These are phyloP conservation scores for Ramichloridium luteum DNA, from an alignment of 2,329 filamentous ascomycete genomes.

Conservation along the genomic window DNA sequence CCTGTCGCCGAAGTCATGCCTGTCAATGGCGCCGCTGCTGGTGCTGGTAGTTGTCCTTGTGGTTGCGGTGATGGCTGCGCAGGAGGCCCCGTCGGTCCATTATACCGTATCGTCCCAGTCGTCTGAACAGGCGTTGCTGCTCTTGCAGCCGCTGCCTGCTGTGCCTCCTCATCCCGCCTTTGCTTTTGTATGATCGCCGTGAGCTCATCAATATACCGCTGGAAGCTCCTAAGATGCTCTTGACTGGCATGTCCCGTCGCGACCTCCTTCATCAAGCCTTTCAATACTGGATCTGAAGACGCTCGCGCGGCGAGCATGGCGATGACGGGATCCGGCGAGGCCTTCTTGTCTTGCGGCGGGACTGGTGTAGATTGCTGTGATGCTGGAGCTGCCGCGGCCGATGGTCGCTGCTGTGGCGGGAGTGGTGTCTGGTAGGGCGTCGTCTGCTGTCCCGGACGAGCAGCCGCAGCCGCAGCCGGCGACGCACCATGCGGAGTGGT, in stretches of 20 bases:
- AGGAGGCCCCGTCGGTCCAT: slow-evolving; percentile 10
- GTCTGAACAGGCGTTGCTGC: slow-evolving; percentile 6
- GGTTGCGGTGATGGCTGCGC: slow-evolving; percentile 5
- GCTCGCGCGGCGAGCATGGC: slow-evolving; percentile 65
- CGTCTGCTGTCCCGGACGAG: not conserved
- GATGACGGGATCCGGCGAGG: slow-evolving; percentile 58
- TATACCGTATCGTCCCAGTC: slow-evolving; percentile 14
- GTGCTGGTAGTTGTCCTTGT: slow-evolving; percentile 8
- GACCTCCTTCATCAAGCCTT: slow-evolving; percentile 72
- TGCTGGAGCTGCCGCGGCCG: slow-evolving; percentile 4
- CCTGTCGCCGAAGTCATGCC: too few species aligned
- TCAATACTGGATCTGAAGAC: slow-evolving; percentile 57
- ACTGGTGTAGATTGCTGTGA: slow-evolving; percentile 6
- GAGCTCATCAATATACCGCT: slow-evolving; percentile 68
- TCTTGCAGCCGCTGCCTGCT: slow-evolving; percentile 3
- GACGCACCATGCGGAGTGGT: slow-evolving; percentile 10
- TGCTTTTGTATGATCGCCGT: slow-evolving; percentile 40
- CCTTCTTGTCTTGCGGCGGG: slow-evolving; percentile 17
- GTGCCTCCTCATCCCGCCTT: slow-evolving; percentile 21
- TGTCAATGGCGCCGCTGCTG: slow-evolving; percentile 1
- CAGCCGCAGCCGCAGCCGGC: slow-evolving; percentile 3
- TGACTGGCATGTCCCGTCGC: slow-evolving; percentile 61
- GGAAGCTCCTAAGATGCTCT: slow-evolving; percentile 62
- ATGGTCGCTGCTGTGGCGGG: slow-evolving; percentile 6
- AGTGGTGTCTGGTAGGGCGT: slow-evolving; percentile 4